These are phyloP conservation scores for Danielia reshetovae DNA, from an alignment of 805 yeast species.

Conservation along the genomic window DNA sequence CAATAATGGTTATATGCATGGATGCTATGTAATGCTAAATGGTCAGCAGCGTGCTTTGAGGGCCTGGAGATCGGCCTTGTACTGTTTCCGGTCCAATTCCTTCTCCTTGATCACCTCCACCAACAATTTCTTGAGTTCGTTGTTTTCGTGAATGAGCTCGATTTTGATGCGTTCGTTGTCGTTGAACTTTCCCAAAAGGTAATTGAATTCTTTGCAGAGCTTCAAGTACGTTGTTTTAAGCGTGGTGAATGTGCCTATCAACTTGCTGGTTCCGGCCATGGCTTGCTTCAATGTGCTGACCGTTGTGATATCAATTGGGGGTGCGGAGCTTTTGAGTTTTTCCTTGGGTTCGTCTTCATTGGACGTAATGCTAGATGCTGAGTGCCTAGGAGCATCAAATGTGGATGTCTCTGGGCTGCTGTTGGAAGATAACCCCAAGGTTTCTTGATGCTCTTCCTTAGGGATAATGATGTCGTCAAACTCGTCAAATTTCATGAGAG, in stretches of 20 bases:
- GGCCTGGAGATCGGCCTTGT: conserved; percentile 12
- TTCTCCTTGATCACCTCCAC: conserved; percentile 26
- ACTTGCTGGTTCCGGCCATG: conserved; percentile 24
- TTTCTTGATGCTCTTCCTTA: not conserved
- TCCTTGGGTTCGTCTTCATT: conserved; percentile 5
- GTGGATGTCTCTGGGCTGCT: conserved; percentile 10
- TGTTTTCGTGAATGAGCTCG: conserved; percentile 33
- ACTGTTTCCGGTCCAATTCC: conserved; percentile 17
- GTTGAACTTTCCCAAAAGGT: conserved; percentile 30
- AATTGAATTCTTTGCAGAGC: conserved; percentile 37
- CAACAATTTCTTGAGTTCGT: conserved; percentile 27
- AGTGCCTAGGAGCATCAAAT: conserved; percentile 13
- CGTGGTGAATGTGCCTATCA: conserved; percentile 29
- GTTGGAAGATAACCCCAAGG: not conserved
- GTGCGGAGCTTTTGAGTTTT: not conserved
- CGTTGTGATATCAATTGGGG: conserved; percentile 11
- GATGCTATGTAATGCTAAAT: not conserved
- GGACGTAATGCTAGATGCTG: conserved; percentile 8
- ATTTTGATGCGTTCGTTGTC: conserved; percentile 33
- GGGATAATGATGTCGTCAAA: not conserved
- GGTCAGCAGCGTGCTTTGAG: no score
- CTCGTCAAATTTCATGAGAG: not conserved
- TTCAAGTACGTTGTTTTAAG: conserved; percentile 33
- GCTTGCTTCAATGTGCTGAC: conserved; percentile 18
- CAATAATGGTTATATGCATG: no score